These are phyloP conservation scores for Lepraria neglecta DNA, from an alignment of 495 filamentous ascomycete genomes.

Conservation along the genomic window DNA sequence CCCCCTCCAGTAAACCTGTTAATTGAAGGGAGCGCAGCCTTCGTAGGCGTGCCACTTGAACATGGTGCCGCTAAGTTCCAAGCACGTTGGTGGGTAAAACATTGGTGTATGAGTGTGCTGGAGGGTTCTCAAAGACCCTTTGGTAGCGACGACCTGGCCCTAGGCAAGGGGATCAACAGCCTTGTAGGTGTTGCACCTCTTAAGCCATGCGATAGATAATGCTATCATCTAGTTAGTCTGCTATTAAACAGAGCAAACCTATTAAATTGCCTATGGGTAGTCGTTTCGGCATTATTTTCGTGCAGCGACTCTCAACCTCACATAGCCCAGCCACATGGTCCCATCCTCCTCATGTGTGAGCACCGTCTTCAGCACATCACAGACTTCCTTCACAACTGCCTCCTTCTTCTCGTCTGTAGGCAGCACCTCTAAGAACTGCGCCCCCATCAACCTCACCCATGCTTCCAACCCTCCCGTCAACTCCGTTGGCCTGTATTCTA, in stretches of 20 bases:
- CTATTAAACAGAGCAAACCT: not conserved
- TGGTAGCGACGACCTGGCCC: too few species aligned
- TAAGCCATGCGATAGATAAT: too few species aligned
- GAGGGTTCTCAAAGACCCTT: too few species aligned
- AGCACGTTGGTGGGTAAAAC: too few species aligned
- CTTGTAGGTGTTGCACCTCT: too few species aligned
- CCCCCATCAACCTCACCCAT: conserved; percentile 63
- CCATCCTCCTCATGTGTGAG: conserved; percentile 49
- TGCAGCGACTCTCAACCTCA: conserved; percentile 61
- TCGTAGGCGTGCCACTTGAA: too few species aligned
- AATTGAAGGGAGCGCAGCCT: too few species aligned
- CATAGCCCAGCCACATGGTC: conserved; percentile 60
- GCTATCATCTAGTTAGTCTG: not conserved
- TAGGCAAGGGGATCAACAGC: too few species aligned
- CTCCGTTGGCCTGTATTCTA: conserved; percentile 59
- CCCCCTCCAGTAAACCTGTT: not conserved
- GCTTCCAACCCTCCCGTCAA: conserved; percentile 63
- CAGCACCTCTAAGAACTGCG: conserved; percentile 49
- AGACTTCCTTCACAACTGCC: conserved; percentile 48
- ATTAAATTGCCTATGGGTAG: too few species aligned
- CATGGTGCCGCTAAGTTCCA: too few species aligned
- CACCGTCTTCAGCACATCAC: conserved; percentile 50
- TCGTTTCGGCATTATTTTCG: conserved; percentile 33
- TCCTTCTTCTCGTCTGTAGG: conserved; percentile 44
- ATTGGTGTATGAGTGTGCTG: too few species aligned